These are phyloP conservation scores for Fusarium compactum DNA, from an alignment of 2,329 filamentous ascomycete species.

Conservation along the genomic window DNA sequence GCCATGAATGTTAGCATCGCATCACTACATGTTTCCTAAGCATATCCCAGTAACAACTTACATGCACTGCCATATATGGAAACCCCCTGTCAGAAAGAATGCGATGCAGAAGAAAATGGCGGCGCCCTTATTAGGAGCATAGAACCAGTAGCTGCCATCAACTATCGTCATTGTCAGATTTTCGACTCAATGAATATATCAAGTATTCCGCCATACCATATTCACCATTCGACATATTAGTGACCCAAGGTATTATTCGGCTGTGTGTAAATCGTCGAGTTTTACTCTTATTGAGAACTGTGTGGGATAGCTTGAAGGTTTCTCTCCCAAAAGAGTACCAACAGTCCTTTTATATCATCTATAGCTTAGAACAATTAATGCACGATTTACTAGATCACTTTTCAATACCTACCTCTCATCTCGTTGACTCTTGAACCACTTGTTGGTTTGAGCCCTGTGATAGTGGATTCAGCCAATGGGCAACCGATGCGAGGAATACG, in stretches of 20 bases:
- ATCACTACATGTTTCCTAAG: not conserved
- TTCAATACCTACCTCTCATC: not conserved
- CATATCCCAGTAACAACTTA: constrained; percentile 52
- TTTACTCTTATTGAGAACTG: not conserved
- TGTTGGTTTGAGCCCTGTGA: constrained; percentile 19
- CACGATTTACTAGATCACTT: not conserved
- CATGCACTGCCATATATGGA: constrained; percentile 60
- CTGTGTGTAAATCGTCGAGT: not conserved
- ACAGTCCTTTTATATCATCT: not conserved
- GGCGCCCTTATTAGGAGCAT: constrained; percentile 61
- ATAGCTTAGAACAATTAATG: too few relatives aligned
- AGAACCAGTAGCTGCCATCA: constrained; percentile 59
- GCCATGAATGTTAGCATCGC: not conserved
- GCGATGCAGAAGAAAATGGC: constrained; percentile 61
- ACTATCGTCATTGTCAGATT: constrained; percentile 47
- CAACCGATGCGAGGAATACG: constrained; percentile 43
- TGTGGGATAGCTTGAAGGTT: not conserved
- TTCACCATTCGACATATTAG: constrained; percentile 48
- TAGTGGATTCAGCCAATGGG: constrained; percentile 40
- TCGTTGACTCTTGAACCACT: not conserved
- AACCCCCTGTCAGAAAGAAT: constrained; percentile 53
- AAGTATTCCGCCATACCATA: constrained; percentile 43
- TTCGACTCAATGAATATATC: not conserved
- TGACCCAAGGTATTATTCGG: not conserved
- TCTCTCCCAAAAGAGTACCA: not conserved